Evolutionary conservation across 2,329 filamentous ascomycete genomes (phyloP).

Genomic region (Colletotrichum tamarilloi): DNA sequence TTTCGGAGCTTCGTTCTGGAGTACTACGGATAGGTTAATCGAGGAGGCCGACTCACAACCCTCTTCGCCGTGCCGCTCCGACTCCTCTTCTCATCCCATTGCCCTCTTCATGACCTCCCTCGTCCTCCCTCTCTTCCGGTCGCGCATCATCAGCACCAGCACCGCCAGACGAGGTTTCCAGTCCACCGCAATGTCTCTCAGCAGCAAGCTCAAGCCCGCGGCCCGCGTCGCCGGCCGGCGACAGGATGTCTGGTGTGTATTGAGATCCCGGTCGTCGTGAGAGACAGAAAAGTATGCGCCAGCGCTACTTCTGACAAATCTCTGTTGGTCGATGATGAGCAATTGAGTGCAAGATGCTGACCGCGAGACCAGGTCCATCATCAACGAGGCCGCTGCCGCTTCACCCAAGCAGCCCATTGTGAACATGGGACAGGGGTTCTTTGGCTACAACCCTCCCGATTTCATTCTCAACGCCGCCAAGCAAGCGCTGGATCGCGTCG

Average conservation of each 20-base stretch:
- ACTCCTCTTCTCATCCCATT: not conserved
- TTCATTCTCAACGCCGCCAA: constrained; percentile 95
- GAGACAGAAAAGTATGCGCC: not conserved
- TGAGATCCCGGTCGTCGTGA: not conserved
- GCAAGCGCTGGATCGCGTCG: constrained; percentile 86
- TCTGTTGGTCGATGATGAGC: no score
- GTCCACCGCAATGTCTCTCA: constrained; percentile 52
- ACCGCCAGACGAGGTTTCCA: constrained; percentile 33
- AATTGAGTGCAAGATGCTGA: constrained; percentile 10
- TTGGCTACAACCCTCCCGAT: constrained; percentile 92
- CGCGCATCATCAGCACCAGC: constrained; percentile 32
- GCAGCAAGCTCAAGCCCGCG: constrained; percentile 61
- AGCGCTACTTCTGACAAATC: not conserved
- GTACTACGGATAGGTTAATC: not conserved
- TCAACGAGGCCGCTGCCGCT: constrained; percentile 73
- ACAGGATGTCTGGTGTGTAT: constrained; percentile 63
- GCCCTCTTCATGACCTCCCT: constrained; percentile 30
- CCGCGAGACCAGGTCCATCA: constrained; percentile 63
- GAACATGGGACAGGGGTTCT: constrained; percentile 78
- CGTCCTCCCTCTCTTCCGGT: constrained; percentile 34
- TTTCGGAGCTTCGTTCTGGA: constrained; percentile 15
- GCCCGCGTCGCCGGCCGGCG: constrained; percentile 60
- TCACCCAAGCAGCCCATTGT: constrained; percentile 73
- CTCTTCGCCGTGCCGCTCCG: constrained; percentile 4
- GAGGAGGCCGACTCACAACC: not conserved